A percentile compares a stretch with the other conserved stretches of the same genome.
phyloP scores from a whole-genome alignment of 1,284 basidiomycete species.

The Waitea zeae region DNA sequence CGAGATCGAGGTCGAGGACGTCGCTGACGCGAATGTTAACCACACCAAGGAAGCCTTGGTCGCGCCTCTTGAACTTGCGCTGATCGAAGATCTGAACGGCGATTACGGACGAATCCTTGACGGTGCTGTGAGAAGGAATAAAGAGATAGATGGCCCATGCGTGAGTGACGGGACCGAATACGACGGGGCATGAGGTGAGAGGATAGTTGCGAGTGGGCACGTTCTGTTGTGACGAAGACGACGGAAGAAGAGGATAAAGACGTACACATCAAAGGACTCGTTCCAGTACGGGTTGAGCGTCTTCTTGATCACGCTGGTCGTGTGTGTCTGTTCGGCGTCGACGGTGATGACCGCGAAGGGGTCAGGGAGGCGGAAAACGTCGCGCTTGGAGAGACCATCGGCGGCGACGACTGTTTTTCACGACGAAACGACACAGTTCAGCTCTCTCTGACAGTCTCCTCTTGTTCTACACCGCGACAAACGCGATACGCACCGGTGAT shows the following conservation, averaged over 20 bases:
- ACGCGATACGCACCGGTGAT: slow-evolving; percentile 15
- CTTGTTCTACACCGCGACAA: neutral
- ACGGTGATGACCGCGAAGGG: slow-evolving; percentile 95
- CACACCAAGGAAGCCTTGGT: slow-evolving; percentile 87
- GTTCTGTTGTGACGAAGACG: too few species aligned
- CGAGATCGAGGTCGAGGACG: slow-evolving; percentile 66
- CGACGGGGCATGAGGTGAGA: too few species aligned
- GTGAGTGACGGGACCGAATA: too few species aligned
- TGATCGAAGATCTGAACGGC: slow-evolving; percentile 98
- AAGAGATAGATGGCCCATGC: too few species aligned
- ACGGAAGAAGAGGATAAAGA: too few species aligned
- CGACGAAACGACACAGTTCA: neutral
- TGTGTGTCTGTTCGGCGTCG: slow-evolving; percentile 89
- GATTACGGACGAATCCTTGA: slow-evolving; percentile 81
- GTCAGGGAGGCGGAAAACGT: slow-evolving; percentile 85
- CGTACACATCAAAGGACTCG: slow-evolving; percentile 83
- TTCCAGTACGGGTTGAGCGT: slow-evolving; percentile 89
- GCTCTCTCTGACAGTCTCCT: too few species aligned
- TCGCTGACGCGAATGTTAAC: slow-evolving; percentile 78
- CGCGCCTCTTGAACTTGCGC: slow-evolving; percentile 91
- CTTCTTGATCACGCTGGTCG: slow-evolving; percentile 73
- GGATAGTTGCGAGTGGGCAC: too few species aligned
- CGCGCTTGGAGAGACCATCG: slow-evolving; percentile 77
- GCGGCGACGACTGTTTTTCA: slow-evolving; percentile 87
- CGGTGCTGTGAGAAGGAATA: slow-evolving; percentile 43